Evolutionary conservation across 345 rosid genomes (phyloP).

Genomic region (Eucalyptus virginea): DNA sequence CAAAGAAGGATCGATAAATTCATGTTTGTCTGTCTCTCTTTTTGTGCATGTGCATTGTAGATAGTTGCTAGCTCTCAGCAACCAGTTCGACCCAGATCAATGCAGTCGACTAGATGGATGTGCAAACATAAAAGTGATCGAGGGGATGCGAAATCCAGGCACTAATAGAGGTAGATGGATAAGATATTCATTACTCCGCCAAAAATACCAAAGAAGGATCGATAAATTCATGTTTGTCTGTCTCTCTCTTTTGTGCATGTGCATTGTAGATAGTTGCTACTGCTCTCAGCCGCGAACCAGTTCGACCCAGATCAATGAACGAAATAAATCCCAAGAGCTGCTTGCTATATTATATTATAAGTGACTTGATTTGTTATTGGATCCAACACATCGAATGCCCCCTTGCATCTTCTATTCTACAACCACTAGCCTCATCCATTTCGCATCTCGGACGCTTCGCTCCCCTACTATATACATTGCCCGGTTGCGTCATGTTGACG

Average conservation of each 20-base stretch:
- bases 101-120: background rate
- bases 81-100: too few relatives aligned
- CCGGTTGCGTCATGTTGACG: constrained; percentile 9
- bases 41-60: too few relatives aligned
- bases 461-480: background rate
- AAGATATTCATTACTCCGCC: background rate
- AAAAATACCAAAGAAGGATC: background rate
- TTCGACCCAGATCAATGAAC: background rate
- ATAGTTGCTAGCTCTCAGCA: too few relatives aligned
- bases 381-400: background rate
- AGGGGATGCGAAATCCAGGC: background rate
- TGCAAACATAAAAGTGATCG: background rate
- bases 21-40: too few relatives aligned
- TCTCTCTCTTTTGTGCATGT: background rate
- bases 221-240: background rate
- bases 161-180: background rate
- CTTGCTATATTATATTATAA: background rate
- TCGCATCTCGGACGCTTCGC: background rate
- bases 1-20: background rate
- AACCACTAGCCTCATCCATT: background rate
- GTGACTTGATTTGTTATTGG: background rate
- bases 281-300: background rate
- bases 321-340: background rate
- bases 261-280: background rate
- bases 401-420: background rate